phyloP scores from a whole-genome alignment of 768 basidiomycete genomes.

The Macrolepiota dolichaula region DNA sequence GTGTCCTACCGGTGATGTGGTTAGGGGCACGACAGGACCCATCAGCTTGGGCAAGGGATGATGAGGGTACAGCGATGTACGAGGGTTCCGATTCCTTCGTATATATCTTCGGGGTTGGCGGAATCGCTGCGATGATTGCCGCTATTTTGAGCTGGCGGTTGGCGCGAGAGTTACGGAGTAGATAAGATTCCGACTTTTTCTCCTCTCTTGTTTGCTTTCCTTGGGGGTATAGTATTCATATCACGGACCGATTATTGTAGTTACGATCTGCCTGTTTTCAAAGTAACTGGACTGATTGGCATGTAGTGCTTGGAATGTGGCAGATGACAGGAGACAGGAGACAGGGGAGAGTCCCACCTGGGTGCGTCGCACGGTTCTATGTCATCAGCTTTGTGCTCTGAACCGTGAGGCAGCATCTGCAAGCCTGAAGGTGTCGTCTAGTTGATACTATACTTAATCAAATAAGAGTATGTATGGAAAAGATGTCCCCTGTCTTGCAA shows the following conservation, averaged over 20 bases:
- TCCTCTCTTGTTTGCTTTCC: not conserved
- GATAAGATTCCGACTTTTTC: conserved; percentile 16
- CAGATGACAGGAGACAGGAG: too few species aligned
- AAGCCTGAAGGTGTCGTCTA: too few species aligned
- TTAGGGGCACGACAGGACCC: not conserved
- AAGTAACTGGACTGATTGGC: too few species aligned
- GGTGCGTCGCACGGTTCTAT: too few species aligned
- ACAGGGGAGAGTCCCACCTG: too few species aligned
- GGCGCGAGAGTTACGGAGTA: conserved; percentile 47
- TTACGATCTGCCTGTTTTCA: not conserved
- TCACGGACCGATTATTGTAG: not conserved
- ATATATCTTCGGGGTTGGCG: conserved; percentile 71
- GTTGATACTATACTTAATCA: too few species aligned
- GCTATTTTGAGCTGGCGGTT: conserved; percentile 53
- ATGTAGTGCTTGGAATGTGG: too few species aligned
- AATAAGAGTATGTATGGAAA: too few species aligned
- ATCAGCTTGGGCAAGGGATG: conserved; percentile 13
- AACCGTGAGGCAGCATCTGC: too few species aligned
- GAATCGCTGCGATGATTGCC: conserved; percentile 50
- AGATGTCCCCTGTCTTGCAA: too few species aligned
- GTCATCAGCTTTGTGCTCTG: too few species aligned
- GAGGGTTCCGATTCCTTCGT: conserved; percentile 62
- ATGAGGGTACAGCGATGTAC: conserved; percentile 19
- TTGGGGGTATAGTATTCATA: not conserved
- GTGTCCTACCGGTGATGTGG: not conserved